Base-by-base conservation (phyloP, 2,329 filamentous ascomycete genomes). In the Penicillium sumatraense region DNA sequence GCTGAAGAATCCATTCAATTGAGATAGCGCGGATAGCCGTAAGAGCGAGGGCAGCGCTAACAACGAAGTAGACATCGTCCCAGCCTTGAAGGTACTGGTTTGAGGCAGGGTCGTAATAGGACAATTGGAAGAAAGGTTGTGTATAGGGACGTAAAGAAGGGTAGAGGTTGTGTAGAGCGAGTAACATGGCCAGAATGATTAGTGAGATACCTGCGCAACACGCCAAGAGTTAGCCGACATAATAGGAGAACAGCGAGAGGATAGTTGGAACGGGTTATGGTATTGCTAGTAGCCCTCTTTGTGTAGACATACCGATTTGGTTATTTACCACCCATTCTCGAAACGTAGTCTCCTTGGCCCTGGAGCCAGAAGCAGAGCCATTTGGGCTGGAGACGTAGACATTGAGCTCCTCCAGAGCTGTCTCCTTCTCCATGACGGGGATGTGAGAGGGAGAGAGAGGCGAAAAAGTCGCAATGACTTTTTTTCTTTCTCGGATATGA, bases 1-100 rank as follows among this genome's bases (percentile, higher is more conserved):
- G 95, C 18, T 86, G 86, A 49, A 98, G 82, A 11, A 96, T 68
- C 77, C 96, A 95, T 72, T 97, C 93, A 86, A 98, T 96, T 53
- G 85, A 81, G 49, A 86, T 86, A 35, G 91, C 93, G 56, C 95
- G 88, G 49, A 97, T 81, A 20, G 90, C 93, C 2, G 91, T 97
- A 72, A 97, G 93, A 52, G 92, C 83, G 52, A 96, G 81, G 63
- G 96, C 85, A 80, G 88, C 93, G 69, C 89, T 89, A 10, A 84
- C 71, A 44, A 97, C 87, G 68, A 93, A 85, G 72, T 88, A 89
- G 59, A 86, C 78, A 75, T 99, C 95, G 68, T 96, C 88, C 72
- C 81, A 83, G 58, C 95, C 93, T 63, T 89, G 84, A 44, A 84
- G 85, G 74, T 96, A 98, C 57, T 83, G 77, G 41, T 85, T 87